These are phyloP conservation scores for Leptodontidium sp. DNA, from an alignment of 2,329 filamentous ascomycete genomes.

Conservation along the genomic window DNA sequence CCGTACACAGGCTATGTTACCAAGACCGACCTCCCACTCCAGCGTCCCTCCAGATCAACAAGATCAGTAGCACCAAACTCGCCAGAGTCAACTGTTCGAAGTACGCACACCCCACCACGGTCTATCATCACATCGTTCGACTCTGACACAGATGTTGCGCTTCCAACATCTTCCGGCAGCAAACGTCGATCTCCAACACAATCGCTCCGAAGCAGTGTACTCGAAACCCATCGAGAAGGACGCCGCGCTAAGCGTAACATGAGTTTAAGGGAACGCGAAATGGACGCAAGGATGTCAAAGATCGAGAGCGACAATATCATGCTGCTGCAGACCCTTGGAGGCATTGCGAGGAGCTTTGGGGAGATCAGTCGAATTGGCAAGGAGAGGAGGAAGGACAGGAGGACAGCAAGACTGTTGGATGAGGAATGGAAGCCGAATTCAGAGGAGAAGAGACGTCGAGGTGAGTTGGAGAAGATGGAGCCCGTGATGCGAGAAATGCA, in stretches of 20 bases:
- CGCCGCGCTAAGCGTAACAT: constrained; percentile 33
- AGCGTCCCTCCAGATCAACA: neutral
- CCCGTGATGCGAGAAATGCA: constrained; percentile 30
- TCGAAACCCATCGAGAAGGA: constrained; percentile 29
- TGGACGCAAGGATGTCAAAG: constrained; percentile 37
- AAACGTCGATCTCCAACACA: constrained; percentile 8
- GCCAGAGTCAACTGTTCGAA: neutral
- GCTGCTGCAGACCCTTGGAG: constrained; percentile 35
- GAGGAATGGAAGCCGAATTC: constrained; percentile 1
- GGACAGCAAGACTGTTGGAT: constrained; percentile 3
- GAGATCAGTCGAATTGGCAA: constrained; percentile 27
- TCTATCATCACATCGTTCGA: constrained; percentile 4
- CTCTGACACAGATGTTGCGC: constrained; percentile 9
- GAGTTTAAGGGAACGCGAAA: constrained; percentile 33
- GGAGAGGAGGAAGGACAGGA: constrained; percentile 10
- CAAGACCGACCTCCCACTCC: constrained; percentile 1
- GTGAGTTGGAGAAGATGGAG: constrained; percentile 26
- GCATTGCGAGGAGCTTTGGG: constrained; percentile 35
- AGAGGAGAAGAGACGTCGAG: constrained; percentile 14
- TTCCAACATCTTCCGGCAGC: neutral
- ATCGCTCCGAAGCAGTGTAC: constrained; percentile 10
- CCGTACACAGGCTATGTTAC: constrained; percentile 20
- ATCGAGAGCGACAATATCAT: constrained; percentile 42
- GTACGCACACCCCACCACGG: constrained; percentile 12
- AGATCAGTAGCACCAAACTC: neutral